Evolutionary conservation across 306 rosid species (phyloP).

Genomic region (Vicia sativa): DNA sequence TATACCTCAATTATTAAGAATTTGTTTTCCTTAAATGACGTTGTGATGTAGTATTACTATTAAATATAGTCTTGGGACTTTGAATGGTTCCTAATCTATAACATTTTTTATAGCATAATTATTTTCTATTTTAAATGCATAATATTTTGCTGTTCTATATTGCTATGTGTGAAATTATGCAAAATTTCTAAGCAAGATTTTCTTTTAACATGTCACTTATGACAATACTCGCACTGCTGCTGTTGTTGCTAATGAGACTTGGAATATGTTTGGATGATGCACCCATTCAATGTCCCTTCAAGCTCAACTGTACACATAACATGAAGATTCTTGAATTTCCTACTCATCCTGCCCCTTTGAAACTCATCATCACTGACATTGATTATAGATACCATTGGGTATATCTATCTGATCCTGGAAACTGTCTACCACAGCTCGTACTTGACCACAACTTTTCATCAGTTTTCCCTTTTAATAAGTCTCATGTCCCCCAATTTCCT

Average conservation of each 20-base stretch:
- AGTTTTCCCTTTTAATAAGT: not conserved
- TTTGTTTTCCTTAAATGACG: too few relatives aligned
- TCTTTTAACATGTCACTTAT: not conserved
- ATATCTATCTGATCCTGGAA: not conserved
- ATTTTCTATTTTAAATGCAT: too few relatives aligned
- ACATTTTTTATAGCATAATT: too few relatives aligned
- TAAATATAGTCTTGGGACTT: too few relatives aligned
- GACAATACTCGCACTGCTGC: not conserved
- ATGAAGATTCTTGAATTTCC: not conserved
- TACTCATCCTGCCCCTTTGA: not conserved
- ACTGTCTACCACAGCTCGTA: slow-evolving; percentile 18
- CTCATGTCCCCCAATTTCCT: accelerated
- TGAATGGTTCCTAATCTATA: too few relatives aligned
- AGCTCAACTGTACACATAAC: not conserved
- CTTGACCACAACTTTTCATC: not conserved
- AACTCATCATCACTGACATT: not conserved
- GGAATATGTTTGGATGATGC: not conserved
- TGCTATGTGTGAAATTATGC: not conserved
- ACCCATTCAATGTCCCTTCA: not conserved
- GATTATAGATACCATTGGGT: not conserved
- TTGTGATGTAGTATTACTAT: too few relatives aligned
- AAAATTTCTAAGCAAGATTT: not conserved
- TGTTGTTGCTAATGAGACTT: not conserved
- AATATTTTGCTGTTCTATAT: not conserved
- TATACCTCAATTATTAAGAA: too few relatives aligned